Base-by-base conservation (phyloP, 2,329 filamentous ascomycete species). In the Escovopsis weberi region DNA sequence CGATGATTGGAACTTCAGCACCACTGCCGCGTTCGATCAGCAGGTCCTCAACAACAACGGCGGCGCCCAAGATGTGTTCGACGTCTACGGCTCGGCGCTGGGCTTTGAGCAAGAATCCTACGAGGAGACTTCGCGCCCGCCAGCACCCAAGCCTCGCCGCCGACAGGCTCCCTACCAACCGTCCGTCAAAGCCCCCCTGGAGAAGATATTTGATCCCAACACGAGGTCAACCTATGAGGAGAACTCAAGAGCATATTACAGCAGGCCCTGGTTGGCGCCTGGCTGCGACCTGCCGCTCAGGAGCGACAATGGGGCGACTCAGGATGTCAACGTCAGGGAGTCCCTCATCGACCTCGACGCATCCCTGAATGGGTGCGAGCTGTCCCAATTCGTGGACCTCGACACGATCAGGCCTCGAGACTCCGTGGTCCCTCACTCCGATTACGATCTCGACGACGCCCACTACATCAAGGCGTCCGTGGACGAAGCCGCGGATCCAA, bases 1-100 rank as follows among this genome's bases (percentile, higher is more conserved):
- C 44, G 75, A 80, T 48, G 75, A 80, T 48, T 81, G 77, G 77
- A 80, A 80, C 47, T 81, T 81, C 48, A 78, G 73, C 52, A 79
- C 76, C 1, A 80, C 77, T 0, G 65, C 74, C 15, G 73, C 70
- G n/a, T 80, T 81, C 48, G 77, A 80, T 51, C 67, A 73, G 50
- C 66, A 72, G 44, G 64, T 78, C 11, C 63, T 74, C 44, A 62
- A 68, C 47, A 62, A 68, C 47, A 65, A 66, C 39, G 64, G 68
- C 18, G 72, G 74, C 50, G 67, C 68, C 0, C 70, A 76, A 51
- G 74, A 75, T 38, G 72, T 80, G 4, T 74, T 69, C 50, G 74
- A 80, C 46, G 72, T 72, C 11, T 76, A 80, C 47, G 76, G 76
- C 5, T 67, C 69, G 12, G 64, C 68, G 38, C 68, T 79, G 35